Base-by-base conservation (phyloP, 2,329 filamentous ascomycete species). In the Colletotrichum sidae region DNA sequence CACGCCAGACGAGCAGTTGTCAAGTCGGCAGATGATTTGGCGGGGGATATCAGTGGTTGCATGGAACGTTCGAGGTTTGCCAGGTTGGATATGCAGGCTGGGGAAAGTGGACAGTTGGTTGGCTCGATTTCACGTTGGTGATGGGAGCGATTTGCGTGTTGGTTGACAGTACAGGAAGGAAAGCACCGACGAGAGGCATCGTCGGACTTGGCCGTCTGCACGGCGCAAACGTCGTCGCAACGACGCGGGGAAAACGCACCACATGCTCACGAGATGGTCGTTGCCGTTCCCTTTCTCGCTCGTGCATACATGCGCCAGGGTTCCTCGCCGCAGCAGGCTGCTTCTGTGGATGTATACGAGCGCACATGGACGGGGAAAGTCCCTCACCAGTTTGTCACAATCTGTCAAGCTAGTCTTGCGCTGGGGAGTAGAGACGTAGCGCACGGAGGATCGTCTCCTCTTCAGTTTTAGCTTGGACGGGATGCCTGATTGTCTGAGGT, bases 21-120 rank as follows among this genome's bases (percentile, higher is more conserved):
- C 47, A 62, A 33, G 58, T 55, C 44, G 55, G 55, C 55, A 58
- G 46, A 58, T 58, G 55, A 44, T 58, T 42, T 58, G 38, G 12
- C 25, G 3, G 25, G 25, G 25, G 25, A 5, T 25, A 25, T 25
- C 25, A 25, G 25, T 25, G 25, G 25, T 25, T 35, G 37, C 55
- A 42, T 42, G 44, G 44, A 5, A 17, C 15, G 44, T 58, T 46
- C 55, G 51, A 25, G 25, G 25, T 25, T 51, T 46, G 17, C 38
- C 55, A 17, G 45, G 55, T 58, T 50, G 55, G 55, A 58, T 58
- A 51, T 38, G 55, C 45, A 39, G 17, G 55, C 49, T 57, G 46
- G 46, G 55, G 51, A 58, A 47, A 44, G n/a, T 45, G 47, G 38
- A 46, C 46, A 38, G 55, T 58, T 51, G 55, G 38, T 58, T 51